These are phyloP conservation scores for Punica granatum DNA, from an alignment of 345 rosid species.

Conservation along the genomic window DNA sequence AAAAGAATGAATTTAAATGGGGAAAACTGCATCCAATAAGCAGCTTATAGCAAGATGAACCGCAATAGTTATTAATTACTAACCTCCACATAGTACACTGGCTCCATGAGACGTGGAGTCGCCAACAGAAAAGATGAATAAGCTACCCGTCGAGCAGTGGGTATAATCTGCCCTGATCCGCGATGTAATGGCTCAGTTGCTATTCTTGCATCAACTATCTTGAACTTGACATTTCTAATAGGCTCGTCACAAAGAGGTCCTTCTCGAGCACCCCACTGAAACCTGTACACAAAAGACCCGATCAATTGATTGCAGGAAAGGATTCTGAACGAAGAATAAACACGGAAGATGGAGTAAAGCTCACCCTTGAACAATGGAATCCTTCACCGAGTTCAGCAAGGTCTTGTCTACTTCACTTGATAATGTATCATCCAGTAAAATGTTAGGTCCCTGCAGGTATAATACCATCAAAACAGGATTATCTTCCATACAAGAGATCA, in stretches of 20 bases:
- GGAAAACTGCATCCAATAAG: neutral
- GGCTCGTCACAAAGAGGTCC: conserved; percentile 99
- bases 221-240: conserved; percentile 90
- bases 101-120: conserved; percentile 96
- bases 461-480: neutral
- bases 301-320: conserved; percentile 6
- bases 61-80: neutral
- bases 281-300: conserved; percentile 33
- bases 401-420: conserved; percentile 91
- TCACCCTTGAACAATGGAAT: conserved; percentile 97
- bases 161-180: conserved; percentile 98
- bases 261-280: conserved; percentile 99
- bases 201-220: conserved; percentile 93
- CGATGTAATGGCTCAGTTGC: conserved; percentile 85
- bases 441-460: conserved; percentile 73
- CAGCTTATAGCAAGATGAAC: neutral
- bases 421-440: conserved; percentile 86
- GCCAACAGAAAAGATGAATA: conserved; percentile 96
- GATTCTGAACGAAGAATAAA: conserved; percentile 12
- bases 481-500: neutral
- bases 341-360: neutral
- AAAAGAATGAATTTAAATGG: neutral
- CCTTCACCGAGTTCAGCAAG: conserved; percentile 75
- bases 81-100: conserved; percentile 98
- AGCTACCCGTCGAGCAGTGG: conserved; percentile 94